These are phyloP conservation scores for Ogataea salicorniae DNA, from an alignment of 805 yeast genomes.

Conservation along the genomic window DNA sequence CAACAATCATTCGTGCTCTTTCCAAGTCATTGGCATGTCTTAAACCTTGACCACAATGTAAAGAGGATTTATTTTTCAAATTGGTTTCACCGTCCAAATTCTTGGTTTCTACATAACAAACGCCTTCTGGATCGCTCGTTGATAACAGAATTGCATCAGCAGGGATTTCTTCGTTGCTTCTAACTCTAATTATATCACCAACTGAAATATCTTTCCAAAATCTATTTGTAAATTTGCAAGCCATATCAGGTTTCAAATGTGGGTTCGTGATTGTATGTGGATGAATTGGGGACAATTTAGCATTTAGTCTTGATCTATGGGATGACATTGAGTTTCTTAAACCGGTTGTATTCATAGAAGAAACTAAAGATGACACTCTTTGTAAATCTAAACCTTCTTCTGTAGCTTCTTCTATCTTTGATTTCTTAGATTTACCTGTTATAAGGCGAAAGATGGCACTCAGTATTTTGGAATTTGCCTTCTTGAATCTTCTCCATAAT, in stretches of 20 bases:
- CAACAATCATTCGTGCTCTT: constrained; percentile 53
- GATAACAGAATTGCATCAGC: constrained; percentile 65
- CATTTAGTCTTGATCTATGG: constrained; percentile 10
- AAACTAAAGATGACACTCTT: constrained; percentile 10
- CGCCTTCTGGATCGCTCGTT: constrained; percentile 63
- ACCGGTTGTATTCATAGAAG: constrained; percentile 8
- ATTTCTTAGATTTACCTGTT: constrained; percentile 10
- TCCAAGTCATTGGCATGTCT: constrained; percentile 56
- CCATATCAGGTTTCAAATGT: constrained; percentile 24
- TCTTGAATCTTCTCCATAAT: constrained; percentile 66
- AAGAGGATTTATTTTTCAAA: constrained; percentile 52
- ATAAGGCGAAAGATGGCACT: constrained; percentile 2
- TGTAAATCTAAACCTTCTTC: constrained; percentile 5
- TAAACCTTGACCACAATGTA: constrained; percentile 49
- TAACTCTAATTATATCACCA: constrained; percentile 68
- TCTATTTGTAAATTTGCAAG: constrained; percentile 26
- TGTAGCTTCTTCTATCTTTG: background rate
- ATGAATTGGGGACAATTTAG: constrained; percentile 17
- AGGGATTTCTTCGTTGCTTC: constrained; percentile 74
- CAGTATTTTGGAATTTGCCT: constrained; percentile 36
- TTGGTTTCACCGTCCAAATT: constrained; percentile 76
- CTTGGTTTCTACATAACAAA: constrained; percentile 64
- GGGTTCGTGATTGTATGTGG: constrained; percentile 32
- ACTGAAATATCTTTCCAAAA: constrained; percentile 67
- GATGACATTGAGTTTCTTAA: constrained; percentile 13